These are phyloP conservation scores for Bryoglossum gracile DNA, from an alignment of 495 filamentous ascomycete species.

Conservation along the genomic window DNA sequence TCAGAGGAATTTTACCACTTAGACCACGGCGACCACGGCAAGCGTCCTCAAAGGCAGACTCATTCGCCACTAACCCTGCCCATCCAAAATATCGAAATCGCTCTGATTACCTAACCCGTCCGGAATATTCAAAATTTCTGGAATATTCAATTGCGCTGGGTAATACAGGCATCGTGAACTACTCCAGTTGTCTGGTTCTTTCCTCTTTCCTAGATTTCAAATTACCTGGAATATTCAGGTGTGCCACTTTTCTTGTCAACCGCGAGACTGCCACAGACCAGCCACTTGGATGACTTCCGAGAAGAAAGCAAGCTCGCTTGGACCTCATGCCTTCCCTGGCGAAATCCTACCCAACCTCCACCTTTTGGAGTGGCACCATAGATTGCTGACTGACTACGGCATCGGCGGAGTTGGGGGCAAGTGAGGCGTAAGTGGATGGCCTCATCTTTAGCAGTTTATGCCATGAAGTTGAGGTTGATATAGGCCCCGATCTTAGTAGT, in stretches of 20 bases:
- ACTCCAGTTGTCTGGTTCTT: too few species aligned
- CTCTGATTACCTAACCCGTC: too few species aligned
- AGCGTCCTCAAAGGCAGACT: conserved; percentile 1
- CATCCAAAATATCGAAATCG: too few species aligned
- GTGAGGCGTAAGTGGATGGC: conserved; percentile 1
- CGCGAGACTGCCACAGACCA: not conserved
- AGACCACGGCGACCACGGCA: conserved; percentile 2
- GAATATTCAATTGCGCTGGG: too few species aligned
- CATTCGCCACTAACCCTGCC: too few species aligned
- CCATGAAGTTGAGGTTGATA: too few species aligned
- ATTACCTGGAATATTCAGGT: too few species aligned
- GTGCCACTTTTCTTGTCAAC: too few species aligned
- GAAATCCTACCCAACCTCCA: conserved; percentile 19
- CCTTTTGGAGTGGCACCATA: conserved; percentile 10
- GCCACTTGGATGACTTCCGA: conserved; percentile 17
- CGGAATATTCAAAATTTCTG: too few species aligned
- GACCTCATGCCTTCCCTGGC: conserved; percentile 7
- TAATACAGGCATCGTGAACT: too few species aligned
- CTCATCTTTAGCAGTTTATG: conserved; percentile 1
- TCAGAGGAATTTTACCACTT: conserved; percentile 3
- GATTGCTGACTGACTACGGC: conserved; percentile 10
- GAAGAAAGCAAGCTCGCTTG: conserved; percentile 11
- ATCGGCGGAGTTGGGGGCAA: conserved; percentile 15
- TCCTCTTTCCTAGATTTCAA: too few species aligned
- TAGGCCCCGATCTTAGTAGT: too few species aligned